These are phyloP conservation scores for Globisporangium alternatum DNA, from an alignment of 352 stramenopile genomes.

Conservation along the genomic window DNA sequence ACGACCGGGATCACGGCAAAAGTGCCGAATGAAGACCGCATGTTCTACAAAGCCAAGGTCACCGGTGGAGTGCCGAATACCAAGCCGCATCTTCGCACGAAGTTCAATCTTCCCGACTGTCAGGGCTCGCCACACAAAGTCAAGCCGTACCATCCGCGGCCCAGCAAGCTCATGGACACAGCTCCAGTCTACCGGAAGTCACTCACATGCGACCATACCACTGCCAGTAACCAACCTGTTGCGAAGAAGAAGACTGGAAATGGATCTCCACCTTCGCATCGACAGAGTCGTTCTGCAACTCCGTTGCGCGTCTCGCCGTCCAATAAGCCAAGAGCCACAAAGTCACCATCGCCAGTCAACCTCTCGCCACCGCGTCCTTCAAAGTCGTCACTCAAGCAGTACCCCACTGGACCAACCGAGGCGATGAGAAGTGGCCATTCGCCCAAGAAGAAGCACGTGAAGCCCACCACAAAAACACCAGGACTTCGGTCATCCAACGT, in stretches of 20 bases:
- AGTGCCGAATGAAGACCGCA: conserved; percentile 28
- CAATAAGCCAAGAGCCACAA: background rate
- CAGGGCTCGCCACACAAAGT: conserved; percentile 36
- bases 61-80: conserved; percentile 30
- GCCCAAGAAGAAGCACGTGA: conserved; percentile 10
- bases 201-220: background rate
- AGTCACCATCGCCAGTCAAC: background rate
- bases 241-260: background rate
- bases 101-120: conserved; percentile 39
- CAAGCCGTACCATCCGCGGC: conserved; percentile 8
- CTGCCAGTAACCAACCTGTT: background rate
- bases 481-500: background rate
- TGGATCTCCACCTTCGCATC: conserved; percentile 1
- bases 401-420: background rate
- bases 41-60: conserved; percentile 38
- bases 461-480: background rate
- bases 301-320: background rate
- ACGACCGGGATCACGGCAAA: conserved; percentile 26
- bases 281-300: conserved; percentile 11
- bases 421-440: background rate
- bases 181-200: background rate
- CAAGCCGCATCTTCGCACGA: conserved; percentile 38
- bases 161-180: background rate
- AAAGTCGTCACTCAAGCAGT: conserved; percentile 9
- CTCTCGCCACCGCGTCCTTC: background rate